These are phyloP conservation scores for Penicillium bovifimosum DNA, from an alignment of 495 filamentous ascomycete species.

Conservation along the genomic window DNA sequence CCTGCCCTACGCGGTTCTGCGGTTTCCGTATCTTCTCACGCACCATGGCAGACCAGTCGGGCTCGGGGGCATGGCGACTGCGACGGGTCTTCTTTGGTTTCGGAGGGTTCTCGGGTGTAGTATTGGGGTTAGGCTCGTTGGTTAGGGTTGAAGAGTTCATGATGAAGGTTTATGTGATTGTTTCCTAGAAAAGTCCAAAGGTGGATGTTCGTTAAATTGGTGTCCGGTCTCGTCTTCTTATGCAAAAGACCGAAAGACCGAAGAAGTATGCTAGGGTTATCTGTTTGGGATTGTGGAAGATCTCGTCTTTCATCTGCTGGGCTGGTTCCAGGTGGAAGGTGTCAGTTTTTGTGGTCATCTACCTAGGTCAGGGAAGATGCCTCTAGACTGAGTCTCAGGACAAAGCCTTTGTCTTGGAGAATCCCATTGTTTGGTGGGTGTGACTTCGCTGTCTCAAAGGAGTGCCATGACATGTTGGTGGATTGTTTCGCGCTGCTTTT, in stretches of 20 bases:
- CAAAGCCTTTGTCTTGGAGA: neutral
- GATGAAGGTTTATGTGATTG: neutral
- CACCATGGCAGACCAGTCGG: constrained; percentile 8
- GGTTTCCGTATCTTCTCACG: neutral
- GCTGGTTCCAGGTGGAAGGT: neutral
- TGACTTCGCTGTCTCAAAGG: neutral
- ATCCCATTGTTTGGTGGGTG: neutral
- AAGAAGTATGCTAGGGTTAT: neutral
- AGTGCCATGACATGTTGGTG: neutral
- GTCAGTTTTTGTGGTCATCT: neutral
- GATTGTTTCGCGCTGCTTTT: neutral
- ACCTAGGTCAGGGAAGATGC: neutral
- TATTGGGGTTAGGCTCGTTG: neutral
- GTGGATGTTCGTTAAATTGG: neutral
- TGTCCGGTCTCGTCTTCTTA: constrained; percentile 1
- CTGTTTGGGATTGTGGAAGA: neutral
- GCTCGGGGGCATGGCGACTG: constrained; percentile 7
- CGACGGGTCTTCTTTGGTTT: constrained; percentile 5
- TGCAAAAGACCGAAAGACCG: neutral
- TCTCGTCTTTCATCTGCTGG: neutral
- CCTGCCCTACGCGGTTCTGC: constrained; percentile 50
- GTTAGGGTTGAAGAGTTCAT: neutral
- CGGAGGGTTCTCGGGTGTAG: neutral
- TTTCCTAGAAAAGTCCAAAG: neutral
- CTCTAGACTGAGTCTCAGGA: neutral